These are phyloP conservation scores for Mucor plumbeus DNA, from an alignment of 371 early-diverging fungal species.

Conservation along the genomic window DNA sequence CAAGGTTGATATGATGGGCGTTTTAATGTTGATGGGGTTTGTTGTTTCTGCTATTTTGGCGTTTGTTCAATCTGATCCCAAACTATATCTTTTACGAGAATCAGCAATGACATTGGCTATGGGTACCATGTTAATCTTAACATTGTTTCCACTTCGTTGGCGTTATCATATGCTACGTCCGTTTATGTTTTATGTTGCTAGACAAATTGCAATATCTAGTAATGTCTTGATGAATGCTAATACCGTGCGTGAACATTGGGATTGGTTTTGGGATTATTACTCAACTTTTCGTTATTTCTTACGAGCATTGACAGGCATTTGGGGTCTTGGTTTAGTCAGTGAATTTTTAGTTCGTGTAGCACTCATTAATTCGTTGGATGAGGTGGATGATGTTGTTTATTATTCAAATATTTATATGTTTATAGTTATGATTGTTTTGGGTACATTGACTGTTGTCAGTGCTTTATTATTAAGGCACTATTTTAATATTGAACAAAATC, in stretches of 20 bases:
- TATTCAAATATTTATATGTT: constrained; percentile 52
- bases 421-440: constrained; percentile 35
- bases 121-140: constrained; percentile 48
- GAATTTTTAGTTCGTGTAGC: constrained; percentile 51
- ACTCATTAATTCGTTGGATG: constrained; percentile 42
- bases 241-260: constrained; percentile 42
- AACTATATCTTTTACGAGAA: constrained; percentile 54
- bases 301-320: constrained; percentile 41
- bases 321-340: constrained; percentile 50
- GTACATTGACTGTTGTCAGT: constrained; percentile 34
- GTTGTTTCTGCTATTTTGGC: constrained; percentile 52
- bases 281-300: constrained; percentile 42
- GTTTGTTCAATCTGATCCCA: constrained; percentile 52
- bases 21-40: constrained; percentile 53
- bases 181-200: constrained; percentile 53
- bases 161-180: constrained; percentile 37
- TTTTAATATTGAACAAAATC: constrained; percentile 41
- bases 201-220: constrained; percentile 44
- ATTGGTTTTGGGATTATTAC: constrained; percentile 50
- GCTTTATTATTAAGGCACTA: constrained; percentile 41
- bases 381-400: constrained; percentile 48
- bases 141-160: constrained; percentile 48
- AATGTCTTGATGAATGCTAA: constrained; percentile 31
- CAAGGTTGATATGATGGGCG: constrained; percentile 52
- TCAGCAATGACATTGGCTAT: constrained; percentile 55